Conservation (phyloP, 202 grass and related monocot species). For the Carex arenaria region DNA sequence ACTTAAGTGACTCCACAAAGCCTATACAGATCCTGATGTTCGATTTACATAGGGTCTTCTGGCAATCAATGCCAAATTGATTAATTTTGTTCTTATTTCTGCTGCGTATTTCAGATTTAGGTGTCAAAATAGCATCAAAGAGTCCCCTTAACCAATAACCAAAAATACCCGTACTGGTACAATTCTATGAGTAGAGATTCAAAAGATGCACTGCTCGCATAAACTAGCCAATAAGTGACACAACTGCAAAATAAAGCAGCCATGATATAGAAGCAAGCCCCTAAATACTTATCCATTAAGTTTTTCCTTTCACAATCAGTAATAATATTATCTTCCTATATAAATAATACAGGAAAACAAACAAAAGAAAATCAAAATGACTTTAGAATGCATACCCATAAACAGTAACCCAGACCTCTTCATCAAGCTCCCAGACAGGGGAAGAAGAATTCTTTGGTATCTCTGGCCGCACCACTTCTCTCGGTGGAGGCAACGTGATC, state of each 20-base stretch:
- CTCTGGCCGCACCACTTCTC: constrained; percentile 84
- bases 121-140: neutral
- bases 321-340: neutral
- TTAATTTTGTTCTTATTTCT: neutral
- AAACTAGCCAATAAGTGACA: neutral
- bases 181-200: neutral
- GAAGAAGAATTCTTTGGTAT: constrained; percentile 50
- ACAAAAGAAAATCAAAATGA: neutral
- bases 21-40: neutral
- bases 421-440: constrained; percentile 44
- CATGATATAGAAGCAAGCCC: neutral
- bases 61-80: neutral
- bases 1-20: neutral
- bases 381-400: constrained; percentile 51
- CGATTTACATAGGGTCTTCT: neutral
- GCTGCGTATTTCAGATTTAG: neutral
- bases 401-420: constrained; percentile 91
- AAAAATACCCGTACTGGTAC: neutral
- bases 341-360: neutral
- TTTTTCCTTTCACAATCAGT: neutral
- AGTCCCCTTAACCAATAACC: neutral
- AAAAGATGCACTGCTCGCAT: neutral
- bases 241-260: neutral
- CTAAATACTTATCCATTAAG: neutral
- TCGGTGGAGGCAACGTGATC: constrained; percentile 70